A percentile compares a stretch with the other conserved stretches of the same genome.
phyloP scores from a whole-genome alignment of 306 rosid species.

The Prosopis cineraria region DNA sequence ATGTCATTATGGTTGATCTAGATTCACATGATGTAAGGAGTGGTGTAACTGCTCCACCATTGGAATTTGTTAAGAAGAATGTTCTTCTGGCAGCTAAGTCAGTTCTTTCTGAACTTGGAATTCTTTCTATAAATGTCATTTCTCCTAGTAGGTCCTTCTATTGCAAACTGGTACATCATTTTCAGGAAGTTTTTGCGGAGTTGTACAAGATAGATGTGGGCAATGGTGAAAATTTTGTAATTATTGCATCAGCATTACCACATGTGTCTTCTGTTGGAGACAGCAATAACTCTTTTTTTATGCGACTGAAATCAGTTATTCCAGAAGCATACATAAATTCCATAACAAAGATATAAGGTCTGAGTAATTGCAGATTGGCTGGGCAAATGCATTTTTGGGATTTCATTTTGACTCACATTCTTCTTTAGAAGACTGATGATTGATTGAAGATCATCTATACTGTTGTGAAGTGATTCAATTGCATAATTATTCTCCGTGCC shows the following conservation, averaged over 20 bases:
- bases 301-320: constrained; percentile 49
- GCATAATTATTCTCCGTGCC: not conserved
- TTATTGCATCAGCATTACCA: constrained; percentile 54
- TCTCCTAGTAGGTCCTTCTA: constrained; percentile 53
- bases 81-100: constrained; percentile 61
- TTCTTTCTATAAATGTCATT: constrained; percentile 70
- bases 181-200: constrained; percentile 57
- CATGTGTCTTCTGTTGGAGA: constrained; percentile 33
- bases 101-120: constrained; percentile 64
- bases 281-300: constrained; percentile 46
- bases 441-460: constrained; percentile 5
- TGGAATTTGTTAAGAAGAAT: constrained; percentile 58
- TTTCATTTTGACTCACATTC: not conserved
- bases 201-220: constrained; percentile 71
- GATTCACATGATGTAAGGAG: constrained; percentile 61
- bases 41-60: constrained; percentile 64
- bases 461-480: constrained; percentile 3
- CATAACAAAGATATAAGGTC: constrained; percentile 44
- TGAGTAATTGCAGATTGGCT: not conserved
- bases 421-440: constrained; percentile 2
- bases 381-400: not conserved
- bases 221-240: constrained; percentile 76
- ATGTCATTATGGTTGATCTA: constrained; percentile 74
- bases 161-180: constrained; percentile 44
- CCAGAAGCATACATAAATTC: constrained; percentile 62